A percentile compares a stretch with the other conserved stretches of the same genome.
phyloP scores from a whole-genome alignment of 495 filamentous ascomycete genomes.

The Aspergillus taichungensis region DNA sequence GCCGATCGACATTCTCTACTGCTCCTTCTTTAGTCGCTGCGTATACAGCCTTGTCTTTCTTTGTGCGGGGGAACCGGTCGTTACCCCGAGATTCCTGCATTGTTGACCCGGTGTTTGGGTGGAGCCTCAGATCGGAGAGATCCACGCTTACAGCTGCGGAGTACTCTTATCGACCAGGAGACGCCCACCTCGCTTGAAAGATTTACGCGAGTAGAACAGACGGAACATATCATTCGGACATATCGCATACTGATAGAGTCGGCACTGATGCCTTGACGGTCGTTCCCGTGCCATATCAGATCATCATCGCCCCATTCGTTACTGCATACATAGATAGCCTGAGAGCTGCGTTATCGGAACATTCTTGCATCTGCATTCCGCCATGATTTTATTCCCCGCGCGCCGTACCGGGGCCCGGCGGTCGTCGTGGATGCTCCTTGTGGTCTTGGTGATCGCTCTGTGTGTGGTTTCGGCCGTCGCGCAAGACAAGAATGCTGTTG shows the following conservation, averaged over 20 bases:
- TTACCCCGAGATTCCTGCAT: constrained; percentile 1
- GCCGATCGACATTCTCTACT: no score
- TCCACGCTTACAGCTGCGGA: constrained; percentile 5
- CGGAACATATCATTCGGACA: no score
- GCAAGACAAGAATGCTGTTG: constrained; percentile 2
- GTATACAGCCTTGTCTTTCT: not conserved
- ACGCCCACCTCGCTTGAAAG: not conserved
- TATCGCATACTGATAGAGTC: no score
- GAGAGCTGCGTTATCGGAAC: not conserved
- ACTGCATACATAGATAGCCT: not conserved
- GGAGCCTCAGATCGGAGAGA: constrained; percentile 9
- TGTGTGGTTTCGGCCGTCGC: constrained; percentile 9
- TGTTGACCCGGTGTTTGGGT: constrained; percentile 10
- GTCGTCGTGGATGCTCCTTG: constrained; percentile 14
- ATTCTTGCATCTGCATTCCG: not conserved
- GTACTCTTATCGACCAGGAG: not conserved
- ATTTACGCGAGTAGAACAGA: no score
- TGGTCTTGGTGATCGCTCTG: constrained; percentile 13
- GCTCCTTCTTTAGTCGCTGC: not conserved
- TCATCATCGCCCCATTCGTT: not conserved
- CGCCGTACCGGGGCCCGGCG: constrained; percentile 19
- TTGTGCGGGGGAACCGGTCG: not conserved
- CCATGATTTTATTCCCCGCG: constrained; percentile 12
- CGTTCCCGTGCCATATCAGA: not conserved
- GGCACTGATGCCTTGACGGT: no score